A percentile compares a stretch with the other conserved stretches of the same genome.
Evolutionary conservation across 1,284 basidiomycete species (phyloP).

Genomic region (Spongiforma sp.): DNA sequence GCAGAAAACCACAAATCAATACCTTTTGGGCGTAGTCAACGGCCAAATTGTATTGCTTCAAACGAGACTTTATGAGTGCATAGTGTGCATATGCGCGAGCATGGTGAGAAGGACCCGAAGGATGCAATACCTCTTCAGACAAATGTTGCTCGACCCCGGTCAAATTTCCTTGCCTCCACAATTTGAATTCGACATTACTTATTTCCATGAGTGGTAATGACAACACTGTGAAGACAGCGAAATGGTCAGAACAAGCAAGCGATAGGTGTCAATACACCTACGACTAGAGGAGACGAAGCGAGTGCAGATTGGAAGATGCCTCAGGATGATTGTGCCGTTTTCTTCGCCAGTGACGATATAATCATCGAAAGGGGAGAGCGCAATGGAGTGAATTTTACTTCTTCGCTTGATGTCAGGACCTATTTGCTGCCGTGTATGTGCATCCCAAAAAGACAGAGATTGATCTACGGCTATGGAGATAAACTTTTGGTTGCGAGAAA

Average conservation of each 20-base stretch:
- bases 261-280: not conserved
- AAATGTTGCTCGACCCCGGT: not conserved
- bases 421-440: not conserved
- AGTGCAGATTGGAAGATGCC: not conserved
- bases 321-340: not conserved
- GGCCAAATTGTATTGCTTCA: conserved; percentile 1
- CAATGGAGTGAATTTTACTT: not conserved
- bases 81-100: not conserved
- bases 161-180: not conserved
- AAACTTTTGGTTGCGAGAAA: conserved; percentile 8
- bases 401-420: not conserved
- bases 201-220: not conserved
- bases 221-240: not conserved
- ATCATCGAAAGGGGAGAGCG: not conserved
- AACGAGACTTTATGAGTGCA: not conserved
- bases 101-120: not conserved
- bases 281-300: not conserved
- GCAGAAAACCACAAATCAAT: not conserved
- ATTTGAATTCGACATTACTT: not conserved
- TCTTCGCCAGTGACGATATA: conserved; percentile 2
- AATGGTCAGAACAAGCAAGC: not conserved
- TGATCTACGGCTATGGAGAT: not conserved
- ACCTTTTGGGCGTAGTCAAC: not conserved
- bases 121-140: not conserved
- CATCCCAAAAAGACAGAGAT: conserved; percentile 13